Conservation (phyloP, 225 moss, liverwort and hornwort genomes). For the Bryum argenteum region DNA sequence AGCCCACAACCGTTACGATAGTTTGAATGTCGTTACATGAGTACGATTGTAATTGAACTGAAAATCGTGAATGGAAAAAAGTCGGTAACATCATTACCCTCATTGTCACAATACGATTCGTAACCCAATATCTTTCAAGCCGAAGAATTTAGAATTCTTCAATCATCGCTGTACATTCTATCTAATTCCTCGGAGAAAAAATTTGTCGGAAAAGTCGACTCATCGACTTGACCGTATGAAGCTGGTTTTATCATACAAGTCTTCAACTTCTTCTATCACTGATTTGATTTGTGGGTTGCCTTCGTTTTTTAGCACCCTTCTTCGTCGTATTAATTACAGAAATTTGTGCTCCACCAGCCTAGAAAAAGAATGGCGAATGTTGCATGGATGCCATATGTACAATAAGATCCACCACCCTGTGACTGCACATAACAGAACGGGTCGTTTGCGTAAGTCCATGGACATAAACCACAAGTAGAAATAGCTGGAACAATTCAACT, state of each 20-base stretch:
- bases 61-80: constrained; percentile 2
- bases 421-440: constrained; percentile 39
- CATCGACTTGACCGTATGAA: constrained; percentile 16
- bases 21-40: no score
- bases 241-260: constrained; percentile 26
- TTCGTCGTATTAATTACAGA: constrained; percentile 35
- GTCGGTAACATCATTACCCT: not conserved
- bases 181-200: constrained; percentile 14
- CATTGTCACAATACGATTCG: constrained; percentile 5
- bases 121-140: constrained; percentile 22
- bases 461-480: not conserved
- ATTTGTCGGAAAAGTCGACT: not conserved
- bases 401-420: constrained; percentile 62
- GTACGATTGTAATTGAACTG: no score
- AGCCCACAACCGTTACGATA: no score
- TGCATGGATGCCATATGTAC: constrained; percentile 59
- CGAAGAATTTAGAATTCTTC: constrained; percentile 10
- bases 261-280: constrained; percentile 14
- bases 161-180: constrained; percentile 1
- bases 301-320: constrained; percentile 9
- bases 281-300: constrained; percentile 23
- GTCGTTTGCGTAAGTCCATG: constrained; percentile 4
- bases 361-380: constrained; percentile 32
- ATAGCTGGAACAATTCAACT: not conserved
- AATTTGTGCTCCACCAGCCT: not conserved